These are phyloP conservation scores for Trichoderma reesei DNA, from an alignment of 495 filamentous ascomycete species.

Conservation along the genomic window DNA sequence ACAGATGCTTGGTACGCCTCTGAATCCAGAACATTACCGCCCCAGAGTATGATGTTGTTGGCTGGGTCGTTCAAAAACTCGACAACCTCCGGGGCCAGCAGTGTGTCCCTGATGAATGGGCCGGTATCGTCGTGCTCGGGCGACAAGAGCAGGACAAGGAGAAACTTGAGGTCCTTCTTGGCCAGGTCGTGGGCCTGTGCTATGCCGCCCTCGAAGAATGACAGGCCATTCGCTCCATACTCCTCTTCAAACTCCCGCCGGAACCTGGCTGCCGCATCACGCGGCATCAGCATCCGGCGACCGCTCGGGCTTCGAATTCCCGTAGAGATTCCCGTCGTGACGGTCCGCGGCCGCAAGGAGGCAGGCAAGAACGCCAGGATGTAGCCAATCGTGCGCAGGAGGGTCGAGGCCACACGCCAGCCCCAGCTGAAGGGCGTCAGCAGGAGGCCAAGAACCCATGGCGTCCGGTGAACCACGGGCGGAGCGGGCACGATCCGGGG, in stretches of 20 bases:
- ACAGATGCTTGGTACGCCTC: constrained; percentile 87
- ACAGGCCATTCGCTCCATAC: constrained; percentile 59
- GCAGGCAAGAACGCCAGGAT: constrained; percentile 49
- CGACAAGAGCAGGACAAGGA: constrained; percentile 74
- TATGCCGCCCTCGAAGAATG: constrained; percentile 78
- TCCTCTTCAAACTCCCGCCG: constrained; percentile 90
- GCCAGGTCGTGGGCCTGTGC: constrained; percentile 81
- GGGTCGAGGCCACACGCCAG: constrained; percentile 53
- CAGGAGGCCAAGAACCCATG: constrained; percentile 63
- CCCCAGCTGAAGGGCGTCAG: constrained; percentile 75
- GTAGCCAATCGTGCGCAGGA: constrained; percentile 68
- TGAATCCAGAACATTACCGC: constrained; percentile 79
- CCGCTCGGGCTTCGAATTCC: constrained; percentile 55
- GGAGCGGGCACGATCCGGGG: constrained; percentile 73
- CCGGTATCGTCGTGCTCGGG: constrained; percentile 90
- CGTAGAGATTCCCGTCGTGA: constrained; percentile 42
- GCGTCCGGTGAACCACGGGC: constrained; percentile 53
- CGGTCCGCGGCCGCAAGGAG: constrained; percentile 50
- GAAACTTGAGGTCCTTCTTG: constrained; percentile 82
- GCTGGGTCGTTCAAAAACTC: constrained; percentile 58
- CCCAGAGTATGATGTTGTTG: constrained; percentile 81
- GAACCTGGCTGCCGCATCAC: constrained; percentile 81
- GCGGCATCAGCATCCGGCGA: constrained; percentile 63
- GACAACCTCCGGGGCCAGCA: constrained; percentile 64
- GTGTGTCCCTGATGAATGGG: constrained; percentile 71